Conservation (phyloP, 2,329 filamentous ascomycete species). For the Trichoderma citrinoviride region DNA sequence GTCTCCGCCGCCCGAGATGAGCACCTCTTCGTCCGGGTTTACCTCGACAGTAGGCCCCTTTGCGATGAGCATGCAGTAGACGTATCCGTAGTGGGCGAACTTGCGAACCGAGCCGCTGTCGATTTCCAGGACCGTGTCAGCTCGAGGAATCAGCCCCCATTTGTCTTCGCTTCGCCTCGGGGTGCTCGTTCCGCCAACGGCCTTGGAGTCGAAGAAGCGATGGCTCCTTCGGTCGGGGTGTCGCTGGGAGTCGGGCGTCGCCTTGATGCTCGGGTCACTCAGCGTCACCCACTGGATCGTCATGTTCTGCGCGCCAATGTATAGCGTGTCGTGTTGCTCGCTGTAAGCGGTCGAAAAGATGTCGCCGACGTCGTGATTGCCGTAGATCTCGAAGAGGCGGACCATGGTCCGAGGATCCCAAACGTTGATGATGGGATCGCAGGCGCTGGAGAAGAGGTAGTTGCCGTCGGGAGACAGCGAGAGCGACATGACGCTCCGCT, state of each 20-base stretch:
- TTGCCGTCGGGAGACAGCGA: constrained; percentile 71
- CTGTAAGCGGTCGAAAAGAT: constrained; percentile 95
- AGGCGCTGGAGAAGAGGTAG: constrained; percentile 86
- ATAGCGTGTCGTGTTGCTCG: constrained; percentile 72
- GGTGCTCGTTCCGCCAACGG: constrained; percentile 76
- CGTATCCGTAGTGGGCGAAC: constrained; percentile 92
- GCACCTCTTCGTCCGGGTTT: constrained; percentile 70
- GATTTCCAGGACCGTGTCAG: constrained; percentile 68
- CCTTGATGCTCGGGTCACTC: constrained; percentile 59
- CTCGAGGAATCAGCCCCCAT: constrained; percentile 53
- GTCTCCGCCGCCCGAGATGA: constrained; percentile 90
- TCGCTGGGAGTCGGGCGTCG: constrained; percentile 59
- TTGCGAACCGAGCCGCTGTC: constrained; percentile 75
- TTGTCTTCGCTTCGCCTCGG: constrained; percentile 65
- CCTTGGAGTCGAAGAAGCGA: constrained; percentile 88
- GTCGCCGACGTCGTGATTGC: constrained; percentile 90
- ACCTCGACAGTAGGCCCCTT: constrained; percentile 65
- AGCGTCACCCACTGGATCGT: constrained; percentile 91
- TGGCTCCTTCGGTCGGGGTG: constrained; percentile 78
- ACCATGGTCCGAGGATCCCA: constrained; percentile 79
- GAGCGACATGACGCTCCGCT: constrained; percentile 84
- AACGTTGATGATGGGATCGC: constrained; percentile 90
- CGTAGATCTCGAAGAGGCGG: constrained; percentile 85
- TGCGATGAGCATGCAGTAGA: constrained; percentile 92
- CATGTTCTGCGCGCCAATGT: constrained; percentile 90